phyloP scores from a whole-genome alignment of 129 eudicot species.

The Centrapalus pauciflorus region DNA sequence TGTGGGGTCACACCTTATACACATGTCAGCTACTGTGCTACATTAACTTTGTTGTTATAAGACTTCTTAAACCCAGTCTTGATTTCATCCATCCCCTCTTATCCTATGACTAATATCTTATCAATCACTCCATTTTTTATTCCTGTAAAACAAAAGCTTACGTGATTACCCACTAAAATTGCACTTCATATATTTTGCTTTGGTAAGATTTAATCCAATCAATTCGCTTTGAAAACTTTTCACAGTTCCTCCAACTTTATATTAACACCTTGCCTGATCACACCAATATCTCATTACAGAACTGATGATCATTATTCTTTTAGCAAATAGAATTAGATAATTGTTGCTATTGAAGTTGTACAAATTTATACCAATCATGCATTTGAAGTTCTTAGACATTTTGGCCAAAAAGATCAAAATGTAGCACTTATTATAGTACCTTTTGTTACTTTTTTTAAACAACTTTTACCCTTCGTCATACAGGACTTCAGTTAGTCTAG shows the following conservation, averaged over 20 bases:
- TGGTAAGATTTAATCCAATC: background rate
- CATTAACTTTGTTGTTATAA: background rate
- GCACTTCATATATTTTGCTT: background rate
- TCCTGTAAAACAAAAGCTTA: background rate
- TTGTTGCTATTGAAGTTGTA: background rate
- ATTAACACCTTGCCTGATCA: background rate
- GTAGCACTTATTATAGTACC: background rate
- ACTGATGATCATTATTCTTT: background rate
- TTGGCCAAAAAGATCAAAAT: background rate
- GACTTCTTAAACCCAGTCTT: background rate
- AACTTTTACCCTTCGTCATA: background rate
- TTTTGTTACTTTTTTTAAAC: background rate
- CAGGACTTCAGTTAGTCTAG: background rate
- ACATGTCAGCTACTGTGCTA: background rate
- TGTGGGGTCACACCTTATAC: background rate
- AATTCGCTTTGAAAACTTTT: background rate
- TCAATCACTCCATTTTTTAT: background rate
- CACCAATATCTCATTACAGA: background rate
- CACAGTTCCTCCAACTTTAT: background rate
- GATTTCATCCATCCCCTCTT: background rate
- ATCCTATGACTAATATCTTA: background rate
- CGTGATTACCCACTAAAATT: background rate
- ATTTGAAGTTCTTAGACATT: background rate
- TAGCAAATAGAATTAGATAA: background rate
- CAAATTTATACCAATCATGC: background rate